A percentile compares a stretch with the other conserved stretches of the same genome.
These are phyloP conservation scores for Rhizopogon rudus DNA, from an alignment of 768 basidiomycete genomes.

Conservation along the genomic window DNA sequence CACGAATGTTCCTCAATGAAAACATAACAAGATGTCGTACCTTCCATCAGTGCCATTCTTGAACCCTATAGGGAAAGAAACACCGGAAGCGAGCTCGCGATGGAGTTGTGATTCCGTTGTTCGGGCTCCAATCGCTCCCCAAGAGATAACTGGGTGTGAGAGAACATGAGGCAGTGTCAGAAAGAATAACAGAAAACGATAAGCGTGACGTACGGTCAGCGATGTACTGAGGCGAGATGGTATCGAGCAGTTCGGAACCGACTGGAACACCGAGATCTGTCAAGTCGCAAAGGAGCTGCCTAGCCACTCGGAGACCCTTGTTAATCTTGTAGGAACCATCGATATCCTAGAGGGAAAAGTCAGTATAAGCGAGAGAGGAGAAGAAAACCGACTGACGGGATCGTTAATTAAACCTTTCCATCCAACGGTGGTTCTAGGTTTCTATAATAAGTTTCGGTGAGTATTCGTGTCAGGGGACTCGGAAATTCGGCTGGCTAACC, in stretches of 20 bases:
- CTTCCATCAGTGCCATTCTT: slow-evolving; percentile 99
- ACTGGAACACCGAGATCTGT: slow-evolving; percentile 88
- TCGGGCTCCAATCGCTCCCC: slow-evolving; percentile 96
- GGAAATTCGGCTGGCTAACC: slow-evolving; percentile 19
- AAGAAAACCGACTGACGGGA: slow-evolving; percentile 37
- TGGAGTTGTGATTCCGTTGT: slow-evolving; percentile 98
- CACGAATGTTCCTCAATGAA: not conserved
- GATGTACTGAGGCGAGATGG: slow-evolving; percentile 78
- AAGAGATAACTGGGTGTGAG: slow-evolving; percentile 55
- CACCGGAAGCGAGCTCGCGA: slow-evolving; percentile 91
- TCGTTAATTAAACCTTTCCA: slow-evolving; percentile 97
- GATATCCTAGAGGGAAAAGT: slow-evolving; percentile 47
- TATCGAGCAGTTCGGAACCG: slow-evolving; percentile 90
- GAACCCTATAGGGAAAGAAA: slow-evolving; percentile 98
- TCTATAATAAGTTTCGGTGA: slow-evolving; percentile 38
- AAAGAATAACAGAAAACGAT: not conserved
- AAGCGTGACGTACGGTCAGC: slow-evolving; percentile 53
- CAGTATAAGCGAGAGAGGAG: not conserved
- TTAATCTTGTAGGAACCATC: slow-evolving; percentile 95
- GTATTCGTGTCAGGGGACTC: not conserved
- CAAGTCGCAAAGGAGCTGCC: slow-evolving; percentile 88
- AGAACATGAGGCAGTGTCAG: slow-evolving; percentile 1
- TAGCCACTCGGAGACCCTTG: slow-evolving; percentile 86
- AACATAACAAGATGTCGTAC: slow-evolving; percentile 22
- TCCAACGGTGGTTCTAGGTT: slow-evolving; percentile 96